Evolutionary conservation across 2,329 filamentous ascomycete genomes (phyloP).

Genomic region (Pseudohalonectria lignicola): DNA sequence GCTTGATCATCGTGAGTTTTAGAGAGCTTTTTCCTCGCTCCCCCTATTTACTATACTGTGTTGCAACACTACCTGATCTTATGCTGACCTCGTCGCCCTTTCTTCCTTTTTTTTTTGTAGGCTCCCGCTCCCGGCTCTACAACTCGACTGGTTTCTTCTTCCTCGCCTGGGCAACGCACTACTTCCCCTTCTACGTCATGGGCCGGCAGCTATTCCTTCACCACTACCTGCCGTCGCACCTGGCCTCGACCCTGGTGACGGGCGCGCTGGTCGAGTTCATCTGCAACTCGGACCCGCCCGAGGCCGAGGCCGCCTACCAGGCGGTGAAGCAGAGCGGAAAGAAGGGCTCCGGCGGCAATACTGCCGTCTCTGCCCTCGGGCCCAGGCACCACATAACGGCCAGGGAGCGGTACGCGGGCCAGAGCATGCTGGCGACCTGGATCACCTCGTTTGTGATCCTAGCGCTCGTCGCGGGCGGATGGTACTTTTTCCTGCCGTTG

Average conservation of each 20-base stretch:
- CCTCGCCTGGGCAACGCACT: slow-evolving; percentile 94
- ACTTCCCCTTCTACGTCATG: slow-evolving; percentile 97
- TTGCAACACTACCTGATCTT: not conserved
- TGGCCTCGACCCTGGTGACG: slow-evolving; percentile 82
- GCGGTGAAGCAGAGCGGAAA: slow-evolving; percentile 28
- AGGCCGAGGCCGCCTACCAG: slow-evolving; percentile 40
- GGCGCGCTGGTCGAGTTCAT: slow-evolving; percentile 91
- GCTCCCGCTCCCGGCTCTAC: slow-evolving; percentile 86
- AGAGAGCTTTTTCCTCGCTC: no score
- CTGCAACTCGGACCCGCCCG: slow-evolving; percentile 75
- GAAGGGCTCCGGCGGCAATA: slow-evolving; percentile 24
- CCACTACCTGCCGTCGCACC: slow-evolving; percentile 90
- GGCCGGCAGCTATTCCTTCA: slow-evolving; percentile 95
- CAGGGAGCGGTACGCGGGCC: slow-evolving; percentile 66
- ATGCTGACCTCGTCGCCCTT: slow-evolving; percentile 15
- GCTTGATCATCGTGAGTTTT: slow-evolving; percentile 80
- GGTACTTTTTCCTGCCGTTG: slow-evolving; percentile 88
- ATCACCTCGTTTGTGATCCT: slow-evolving; percentile 64
- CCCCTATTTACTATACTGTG: no score
- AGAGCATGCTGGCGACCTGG: slow-evolving; percentile 72
- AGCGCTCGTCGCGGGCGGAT: slow-evolving; percentile 57
- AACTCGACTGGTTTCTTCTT: slow-evolving; percentile 99
- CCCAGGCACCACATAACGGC: slow-evolving; percentile 65
- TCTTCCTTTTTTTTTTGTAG: slow-evolving; percentile 26
- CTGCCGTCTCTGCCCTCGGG: no score